Evolutionary conservation across 306 rosid species (phyloP).

Genomic region (Betula pendula): DNA sequence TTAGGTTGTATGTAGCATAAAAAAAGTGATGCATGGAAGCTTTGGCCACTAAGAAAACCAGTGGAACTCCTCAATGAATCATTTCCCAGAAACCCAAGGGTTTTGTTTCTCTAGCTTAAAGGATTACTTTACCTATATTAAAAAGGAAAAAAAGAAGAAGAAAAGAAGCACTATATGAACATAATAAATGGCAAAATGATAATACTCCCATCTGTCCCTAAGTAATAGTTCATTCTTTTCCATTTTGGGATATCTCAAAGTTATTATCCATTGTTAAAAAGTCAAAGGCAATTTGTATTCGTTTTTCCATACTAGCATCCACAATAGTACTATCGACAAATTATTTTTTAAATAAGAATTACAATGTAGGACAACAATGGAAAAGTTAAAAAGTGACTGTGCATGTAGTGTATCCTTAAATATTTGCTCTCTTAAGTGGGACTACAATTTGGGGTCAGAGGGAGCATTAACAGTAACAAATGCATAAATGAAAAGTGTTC

Average conservation of each 20-base stretch:
- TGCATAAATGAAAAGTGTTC: neutral
- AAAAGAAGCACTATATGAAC: neutral
- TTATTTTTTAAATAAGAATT: neutral
- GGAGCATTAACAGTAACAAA: neutral
- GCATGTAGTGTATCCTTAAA: too few relatives aligned
- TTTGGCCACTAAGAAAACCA: neutral
- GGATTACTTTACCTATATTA: neutral
- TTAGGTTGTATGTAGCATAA: neutral
- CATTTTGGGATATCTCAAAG: neutral
- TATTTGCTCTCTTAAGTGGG: too few relatives aligned
- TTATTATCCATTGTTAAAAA: neutral
- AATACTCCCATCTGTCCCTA: neutral
- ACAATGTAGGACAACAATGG: neutral
- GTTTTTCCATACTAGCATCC: neutral
- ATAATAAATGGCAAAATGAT: neutral
- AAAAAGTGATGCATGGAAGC: neutral
- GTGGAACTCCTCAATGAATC: neutral
- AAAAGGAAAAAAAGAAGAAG: too few relatives aligned
- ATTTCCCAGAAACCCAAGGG: neutral
- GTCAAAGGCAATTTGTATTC: neutral
- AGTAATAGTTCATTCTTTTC: neutral
- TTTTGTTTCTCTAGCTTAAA: slow-evolving; percentile 11
- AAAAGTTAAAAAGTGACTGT: neutral
- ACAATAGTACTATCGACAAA: neutral
- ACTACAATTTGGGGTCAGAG: too few relatives aligned